phyloP scores from a whole-genome alignment of 1,284 basidiomycete species.

The Mycena citricolor region DNA sequence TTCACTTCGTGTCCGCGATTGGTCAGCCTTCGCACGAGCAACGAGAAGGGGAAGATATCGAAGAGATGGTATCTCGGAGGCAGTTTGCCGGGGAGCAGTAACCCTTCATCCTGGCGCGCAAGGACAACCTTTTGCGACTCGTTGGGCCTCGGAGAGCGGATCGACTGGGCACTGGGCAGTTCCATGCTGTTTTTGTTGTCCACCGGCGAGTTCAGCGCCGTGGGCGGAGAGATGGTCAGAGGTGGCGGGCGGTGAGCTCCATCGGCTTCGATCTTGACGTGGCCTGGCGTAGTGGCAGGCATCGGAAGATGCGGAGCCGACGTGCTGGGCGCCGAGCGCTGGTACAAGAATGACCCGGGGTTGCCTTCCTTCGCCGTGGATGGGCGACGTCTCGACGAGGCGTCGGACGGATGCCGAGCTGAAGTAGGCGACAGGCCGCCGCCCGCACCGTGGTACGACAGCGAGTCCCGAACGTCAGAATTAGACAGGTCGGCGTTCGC shows the following conservation, averaged over 20 bases:
- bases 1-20: slow-evolving; percentile 49
- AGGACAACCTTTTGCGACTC: slow-evolving; percentile 28
- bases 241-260: slow-evolving; percentile 16
- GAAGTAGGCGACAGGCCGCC: slow-evolving; percentile 8
- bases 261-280: slow-evolving; percentile 8
- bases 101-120: slow-evolving; percentile 40
- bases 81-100: slow-evolving; percentile 55
- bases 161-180: slow-evolving; percentile 8
- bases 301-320: slow-evolving; percentile 34
- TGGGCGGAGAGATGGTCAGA: slow-evolving; percentile 13
- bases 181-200: slow-evolving; percentile 2
- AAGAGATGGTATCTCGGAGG: slow-evolving; percentile 65
- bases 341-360: slow-evolving; percentile 27
- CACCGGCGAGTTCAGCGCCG: slow-evolving; percentile 12
- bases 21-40: slow-evolving; percentile 49
- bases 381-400: slow-evolving; percentile 13
- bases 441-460: too few relatives aligned
- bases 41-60: slow-evolving; percentile 71
- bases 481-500: slow-evolving; percentile 39
- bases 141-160: slow-evolving; percentile 9
- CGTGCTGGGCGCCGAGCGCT: slow-evolving; percentile 23
- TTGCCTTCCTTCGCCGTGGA: slow-evolving; percentile 16
- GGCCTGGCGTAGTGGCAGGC: slow-evolving; percentile 29
- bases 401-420: slow-evolving; percentile 12
- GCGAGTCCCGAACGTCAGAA: slow-evolving; percentile 4